Base-by-base conservation (phyloP, 108 stramenopile genomes). In the Ochromonas danica region DNA sequence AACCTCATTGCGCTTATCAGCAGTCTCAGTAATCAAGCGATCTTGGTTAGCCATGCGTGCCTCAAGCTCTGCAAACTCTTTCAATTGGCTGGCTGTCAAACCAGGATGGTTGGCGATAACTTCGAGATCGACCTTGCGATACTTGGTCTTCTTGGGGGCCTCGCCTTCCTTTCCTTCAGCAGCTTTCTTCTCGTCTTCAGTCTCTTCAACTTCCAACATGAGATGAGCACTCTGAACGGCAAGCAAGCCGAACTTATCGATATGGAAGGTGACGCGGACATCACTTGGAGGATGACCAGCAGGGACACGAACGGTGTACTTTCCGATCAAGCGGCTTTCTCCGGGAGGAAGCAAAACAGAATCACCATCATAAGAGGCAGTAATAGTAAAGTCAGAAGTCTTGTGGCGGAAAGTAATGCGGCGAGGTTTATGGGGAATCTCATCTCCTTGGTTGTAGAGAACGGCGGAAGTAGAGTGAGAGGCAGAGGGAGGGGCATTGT, bases 1-100 rank as follows among this genome's bases (percentile, higher is more conserved):
- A 33, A 99, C 87, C 80, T 98, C 96, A 83, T 99, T 99, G 42
- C 97, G 90, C 89, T 91, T 96, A 82, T 97, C 96, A 22, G 94
- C 83, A 1, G 97, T 99, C 86, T 97, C 96, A 33, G 84, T 80
- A n/a, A 97, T 86, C 71, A 97, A 74, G 35, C 92, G 91, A 83
- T 99, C 97, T 78, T 88, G 84, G 84, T 88, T 88, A 42, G 90
- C 81, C 93, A 96, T 94, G 22, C 81, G 85, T 0, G 93, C 93
- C 88, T 96, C 97, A 22, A 70, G 81, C 67, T 94, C 94, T 62
- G 89, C 83, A 63, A 86, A 86, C 43, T 83, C 89, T 79, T 92
- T 91, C 74, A 97, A 87, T 77, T 94, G 90, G 35, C 80, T 84
- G 84, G 91, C 83, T 57, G 90, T 83, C 91, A 93, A 94, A 6